Base-by-base conservation (phyloP, 1,284 basidiomycete species). In the Inonotus hispidus region DNA sequence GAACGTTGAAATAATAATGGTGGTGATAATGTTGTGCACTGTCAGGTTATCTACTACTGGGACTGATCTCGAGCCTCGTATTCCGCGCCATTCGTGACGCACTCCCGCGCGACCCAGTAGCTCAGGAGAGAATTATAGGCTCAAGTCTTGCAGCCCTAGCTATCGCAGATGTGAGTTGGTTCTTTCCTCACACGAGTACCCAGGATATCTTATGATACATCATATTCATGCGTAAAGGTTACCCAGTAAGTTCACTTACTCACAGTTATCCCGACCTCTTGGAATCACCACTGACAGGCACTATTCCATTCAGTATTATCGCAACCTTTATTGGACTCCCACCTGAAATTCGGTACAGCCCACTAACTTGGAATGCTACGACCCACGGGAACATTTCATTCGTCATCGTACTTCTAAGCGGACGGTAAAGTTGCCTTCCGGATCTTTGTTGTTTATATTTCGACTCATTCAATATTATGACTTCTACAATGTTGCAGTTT, bases 381-480 rank as follows among this genome's bases (percentile, higher is more conserved):
- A 88, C 84, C 0, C 88, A 90, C 66, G 89, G 88, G 35, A 92
- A 90, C 68, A 84, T 90, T 68, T 84, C 86, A 1, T 75, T 82
- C 61, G 80, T 82, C 21, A 63, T 84, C 38, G 73, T 85, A 45
- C 75, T 90, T 50, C 77, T 85, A 56, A 60, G 74, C 37, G 76
- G 76, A 64, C 80, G 88, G 87, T 87, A 3, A n/a, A 32, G 32
- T 32, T 3, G 68, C 56, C 73, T 62, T 54, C 0, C 23, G 53
- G 35, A 39, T 65, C 16, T 57, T 43, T 29, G 21, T 29, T 43
- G n/a, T n/a, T n/a, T n/a, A n/a, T n/a, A n/a, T n/a, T 4, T 38
- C 25, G 50, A n/a, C 23, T 19, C 25, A 8, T 35, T 16, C 19
- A 39, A 27, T 5, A n/a, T 29, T 38, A n/a, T n/a, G n/a, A n/a